phyloP scores from a whole-genome alignment of 75 land plant species.

The Sequoiadendron giganteum region DNA sequence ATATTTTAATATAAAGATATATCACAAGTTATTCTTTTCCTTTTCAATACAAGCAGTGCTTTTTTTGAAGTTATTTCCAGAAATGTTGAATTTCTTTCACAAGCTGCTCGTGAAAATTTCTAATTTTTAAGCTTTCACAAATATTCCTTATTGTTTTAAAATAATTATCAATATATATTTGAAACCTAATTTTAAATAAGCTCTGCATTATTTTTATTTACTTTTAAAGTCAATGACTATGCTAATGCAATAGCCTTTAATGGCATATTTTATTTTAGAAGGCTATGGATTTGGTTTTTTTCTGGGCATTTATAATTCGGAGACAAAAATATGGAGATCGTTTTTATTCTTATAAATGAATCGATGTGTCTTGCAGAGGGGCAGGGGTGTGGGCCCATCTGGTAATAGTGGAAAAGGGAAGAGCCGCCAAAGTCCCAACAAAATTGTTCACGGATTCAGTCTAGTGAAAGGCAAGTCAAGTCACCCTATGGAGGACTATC shows the following conservation, averaged over 20 bases:
- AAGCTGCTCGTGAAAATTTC: neutral
- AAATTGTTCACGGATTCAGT: conserved; percentile 34
- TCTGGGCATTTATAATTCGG: neutral
- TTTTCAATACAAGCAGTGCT: neutral
- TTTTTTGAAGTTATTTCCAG: too few relatives aligned
- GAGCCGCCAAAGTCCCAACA: conserved; percentile 12
- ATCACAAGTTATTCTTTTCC: too few relatives aligned
- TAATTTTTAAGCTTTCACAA: neutral
- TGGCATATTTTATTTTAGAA: neutral
- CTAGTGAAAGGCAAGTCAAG: conserved; percentile 42
- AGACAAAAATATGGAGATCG: neutral
- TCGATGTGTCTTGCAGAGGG: neutral
- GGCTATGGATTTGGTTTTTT: neutral
- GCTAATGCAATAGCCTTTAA: neutral
- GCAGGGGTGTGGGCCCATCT: neutral
- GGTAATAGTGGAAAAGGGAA: conserved; percentile 31
- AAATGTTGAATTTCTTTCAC: neutral
- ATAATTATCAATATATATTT: too few relatives aligned
- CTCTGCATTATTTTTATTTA: neutral
- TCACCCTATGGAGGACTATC: conserved; percentile 53
- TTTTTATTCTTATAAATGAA: neutral
- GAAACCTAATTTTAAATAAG: neutral
- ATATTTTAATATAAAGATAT: too few relatives aligned
- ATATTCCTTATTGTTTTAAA: neutral
- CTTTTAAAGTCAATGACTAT: neutral